Percentiles rank a stretch among this genome's conserved stretches.
Conservation (phyloP, 306 rosid genomes). For the Arachis stenosperma region DNA sequence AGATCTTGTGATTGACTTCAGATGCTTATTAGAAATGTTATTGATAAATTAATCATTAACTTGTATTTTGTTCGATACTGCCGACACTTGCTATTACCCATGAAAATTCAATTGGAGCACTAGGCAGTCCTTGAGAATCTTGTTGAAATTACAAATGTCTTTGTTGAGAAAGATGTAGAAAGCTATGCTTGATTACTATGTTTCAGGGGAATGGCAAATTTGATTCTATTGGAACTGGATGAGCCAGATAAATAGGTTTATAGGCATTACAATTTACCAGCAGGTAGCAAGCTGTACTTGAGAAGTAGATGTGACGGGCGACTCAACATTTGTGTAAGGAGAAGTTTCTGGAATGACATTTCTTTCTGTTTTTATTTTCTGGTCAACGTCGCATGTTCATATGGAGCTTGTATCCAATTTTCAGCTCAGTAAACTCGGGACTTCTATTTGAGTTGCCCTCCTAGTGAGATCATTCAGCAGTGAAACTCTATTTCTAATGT, state of each 20-base stretch:
- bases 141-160: constrained; percentile 21
- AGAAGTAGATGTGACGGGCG: constrained; percentile 19
- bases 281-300: background rate
- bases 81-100: constrained; percentile 1
- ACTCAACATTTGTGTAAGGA: constrained; percentile 18
- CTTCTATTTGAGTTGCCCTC: background rate
- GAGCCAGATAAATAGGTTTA: too few species aligned
- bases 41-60: constrained; percentile 18
- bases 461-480: background rate
- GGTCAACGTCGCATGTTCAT: background rate
- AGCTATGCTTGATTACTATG: constrained; percentile 27
- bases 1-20: background rate
- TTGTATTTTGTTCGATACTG: constrained; percentile 25
- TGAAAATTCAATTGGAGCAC: background rate
- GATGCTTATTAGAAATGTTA: background rate
- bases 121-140: constrained; percentile 21
- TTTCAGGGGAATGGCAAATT: constrained; percentile 1
- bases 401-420: constrained; percentile 33
- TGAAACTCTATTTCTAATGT: background rate
- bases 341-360: background rate
- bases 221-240: constrained; percentile 27
- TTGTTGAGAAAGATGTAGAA: constrained; percentile 27
- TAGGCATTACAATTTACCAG: too few species aligned
- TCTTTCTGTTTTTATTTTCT: constrained; percentile 10
- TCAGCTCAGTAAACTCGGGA: constrained; percentile 11